Base-by-base conservation (phyloP, 2,329 filamentous ascomycete genomes). In the Hypocreales sp. region DNA sequence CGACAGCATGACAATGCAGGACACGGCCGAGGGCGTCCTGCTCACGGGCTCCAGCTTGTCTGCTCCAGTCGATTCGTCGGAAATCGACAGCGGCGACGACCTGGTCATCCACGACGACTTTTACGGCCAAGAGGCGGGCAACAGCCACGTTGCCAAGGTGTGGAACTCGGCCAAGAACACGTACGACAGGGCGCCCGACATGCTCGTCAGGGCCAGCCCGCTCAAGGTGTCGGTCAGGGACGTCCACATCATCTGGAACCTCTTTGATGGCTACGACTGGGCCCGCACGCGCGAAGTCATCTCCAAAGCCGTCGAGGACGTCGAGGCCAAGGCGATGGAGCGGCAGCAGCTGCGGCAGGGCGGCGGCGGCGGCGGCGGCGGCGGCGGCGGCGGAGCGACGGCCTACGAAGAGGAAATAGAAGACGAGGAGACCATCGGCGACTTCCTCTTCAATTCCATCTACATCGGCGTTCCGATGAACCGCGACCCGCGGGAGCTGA, bases 241-340 rank as follows among this genome's bases (percentile, higher is more conserved):
- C 44, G 76, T 93, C 5, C 83, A 95, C 46, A 60, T 94, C 27
- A 94, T 95, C 33, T 98, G 90, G 90, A 92, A 98, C 44, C 60
- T 98, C 1, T 94, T 90, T 50, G 90, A 98, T 56, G 90, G 90
- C 2, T 98, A 93, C 47, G 92, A 98, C 51, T 98, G 92, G 92
- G 70, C 76, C 39, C 68, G 72, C 23, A 98, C 92, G 1, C 70
- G 87, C 23, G 79, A 90, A 35, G 72, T 78, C 4, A 93, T 98
- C 31, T 74, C 75, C 14, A 80, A 87, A 45, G 84, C 83, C 6
- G 84, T 98, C 3, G 73, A 90, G 32, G 76, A 92, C 28, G 78
- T 98, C 2, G 83, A 98, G 51, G 63, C 65, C 23, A 82, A 77
- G 47, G 84, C 83, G 2, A 72, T 78, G 25, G 81, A 94, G 46